Evolutionary conservation across 2,329 filamentous ascomycete genomes (phyloP), one percentile per base, ranked within the genome.

Genomic region (Neophaeococcomyces aloes): DNA sequence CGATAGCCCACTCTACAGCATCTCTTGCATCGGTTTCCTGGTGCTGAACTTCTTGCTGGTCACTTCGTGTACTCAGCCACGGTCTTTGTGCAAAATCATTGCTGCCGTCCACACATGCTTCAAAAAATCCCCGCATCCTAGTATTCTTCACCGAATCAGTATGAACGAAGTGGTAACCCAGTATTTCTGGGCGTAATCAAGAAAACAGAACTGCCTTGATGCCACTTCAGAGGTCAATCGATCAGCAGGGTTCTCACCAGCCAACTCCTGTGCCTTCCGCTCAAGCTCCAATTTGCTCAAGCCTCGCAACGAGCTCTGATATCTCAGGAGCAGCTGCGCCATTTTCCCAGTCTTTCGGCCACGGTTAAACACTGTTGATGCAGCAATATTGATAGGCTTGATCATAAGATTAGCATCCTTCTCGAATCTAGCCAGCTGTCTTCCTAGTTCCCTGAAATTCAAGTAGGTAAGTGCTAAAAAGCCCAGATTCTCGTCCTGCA

Each of bases 391-490:
- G 17, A 33, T 33, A 18, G 31, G 31, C n/a, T n/a, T 18, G n/a
- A 33, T 33, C 7, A 13, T 13, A 14, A 18, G 5, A 33, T 33
- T 33, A n/a, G 31, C n/a, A 33, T 33, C n/a, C 31, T 33, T 33
- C 7, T n/a, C 31, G n/a, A 14, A 5, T 33, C 13, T 45, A 5
- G 25, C 25, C 10, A 48, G 38, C 33, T 47, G 42, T 2, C 29
- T 36, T 23, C 44, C 33, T 15, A 49, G 42, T 8, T 38, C 32
- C 14, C 37, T 29, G 23, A 43, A 35, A 38, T 49, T 44, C n/a
- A 49, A 29, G 34, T 49, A 49, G 2, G 45, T 49, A 7, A 48
- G 38, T 11, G 45, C 47, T 13, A 47, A 35, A 25, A 47, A 38
- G 15, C 48, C 48, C 21, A 49, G 8, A 27, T 14, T 15, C 15